These are phyloP conservation scores for Leccinum olivaceopallidum DNA, from an alignment of 768 basidiomycete genomes.

Conservation along the genomic window DNA sequence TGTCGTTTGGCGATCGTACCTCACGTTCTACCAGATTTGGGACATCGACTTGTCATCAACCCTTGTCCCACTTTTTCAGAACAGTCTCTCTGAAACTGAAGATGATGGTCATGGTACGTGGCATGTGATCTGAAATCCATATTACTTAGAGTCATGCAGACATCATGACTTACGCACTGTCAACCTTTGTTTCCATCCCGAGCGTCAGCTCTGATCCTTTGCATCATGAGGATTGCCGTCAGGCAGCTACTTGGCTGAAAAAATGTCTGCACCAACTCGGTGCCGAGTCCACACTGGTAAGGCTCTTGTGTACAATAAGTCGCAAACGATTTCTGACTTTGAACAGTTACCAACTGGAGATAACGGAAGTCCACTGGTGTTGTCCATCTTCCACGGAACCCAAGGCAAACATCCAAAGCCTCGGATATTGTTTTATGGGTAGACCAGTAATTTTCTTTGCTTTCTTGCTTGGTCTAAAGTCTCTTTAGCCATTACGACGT, in stretches of 20 bases:
- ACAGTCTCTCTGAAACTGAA: conserved; percentile 9
- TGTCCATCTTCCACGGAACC: conserved; percentile 82
- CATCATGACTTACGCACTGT: conserved; percentile 74
- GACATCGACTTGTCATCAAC: conserved; percentile 38
- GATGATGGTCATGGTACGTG: conserved; percentile 25
- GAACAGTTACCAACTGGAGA: conserved; percentile 73
- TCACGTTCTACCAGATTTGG: conserved; percentile 47
- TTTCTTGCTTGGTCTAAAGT: neutral
- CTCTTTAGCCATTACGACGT: conserved; percentile 88
- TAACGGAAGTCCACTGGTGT: conserved; percentile 81
- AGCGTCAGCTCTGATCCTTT: conserved; percentile 73
- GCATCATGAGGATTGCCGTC: conserved; percentile 86
- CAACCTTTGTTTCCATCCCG: conserved; percentile 84
- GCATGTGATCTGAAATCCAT: neutral
- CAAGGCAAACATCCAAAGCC: conserved; percentile 59
- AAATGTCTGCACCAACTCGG: conserved; percentile 89
- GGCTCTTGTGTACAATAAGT: conserved; percentile 17
- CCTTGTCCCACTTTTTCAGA: conserved; percentile 1
- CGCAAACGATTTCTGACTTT: neutral
- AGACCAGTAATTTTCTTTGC: conserved; percentile 11
- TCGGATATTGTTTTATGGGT: conserved; percentile 91
- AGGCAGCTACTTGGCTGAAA: conserved; percentile 90
- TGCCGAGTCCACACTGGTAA: conserved; percentile 73
- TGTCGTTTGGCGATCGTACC: neutral
- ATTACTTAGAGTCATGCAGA: conserved; percentile 41